Evolutionary conservation across 345 rosid species (phyloP), one percentile per base, ranked within the genome.

Genomic region (Salix koriyanagi): DNA sequence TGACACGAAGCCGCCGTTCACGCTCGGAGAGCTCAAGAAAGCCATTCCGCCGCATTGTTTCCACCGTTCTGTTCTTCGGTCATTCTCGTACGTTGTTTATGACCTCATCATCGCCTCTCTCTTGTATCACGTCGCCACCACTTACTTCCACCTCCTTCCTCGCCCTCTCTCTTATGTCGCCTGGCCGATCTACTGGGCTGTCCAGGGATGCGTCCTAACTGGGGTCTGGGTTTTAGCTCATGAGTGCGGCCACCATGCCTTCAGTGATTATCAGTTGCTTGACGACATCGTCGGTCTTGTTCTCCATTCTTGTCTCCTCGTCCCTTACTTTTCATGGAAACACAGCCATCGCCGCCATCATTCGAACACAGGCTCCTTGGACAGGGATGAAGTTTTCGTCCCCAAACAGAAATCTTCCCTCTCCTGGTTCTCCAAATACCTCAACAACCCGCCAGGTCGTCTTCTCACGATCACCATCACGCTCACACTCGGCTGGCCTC

Each of bases 201-300:
- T 80, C 58, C 84, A 82, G 44, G 88, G 88, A 46, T 80, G 82
- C 56, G 78, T 82, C 54, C 79, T 80, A 70, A 79, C 81, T 1
- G 85, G 78, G 6, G 68, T 85, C 39, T 75, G 80, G 83, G 87
- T 81, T 48, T 14, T 81, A 6, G 81, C 84, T 14, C 87, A 81
- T 21, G 85, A 84, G 71, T 81, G 87, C 13, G 85, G 87, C 30
- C 87, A 84, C 46, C 85, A 77, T 26, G 87, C 85, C 69, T 84
- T 84, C 69, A 79, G 85, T 18, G 69, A 84, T 37, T 67, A 84
- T 48, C 83, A 67, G 19, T 70, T 69, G 64, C 62, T 84, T 12
- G 80, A 84, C 30, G 83, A 79, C 48, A 60, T 32, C 1, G 79
- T 81, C 11, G 83, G 85, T 56, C 75, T 84, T 58, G 1, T 77